Base-by-base conservation (phyloP, 306 rosid genomes). In the Glycine latifolia region DNA sequence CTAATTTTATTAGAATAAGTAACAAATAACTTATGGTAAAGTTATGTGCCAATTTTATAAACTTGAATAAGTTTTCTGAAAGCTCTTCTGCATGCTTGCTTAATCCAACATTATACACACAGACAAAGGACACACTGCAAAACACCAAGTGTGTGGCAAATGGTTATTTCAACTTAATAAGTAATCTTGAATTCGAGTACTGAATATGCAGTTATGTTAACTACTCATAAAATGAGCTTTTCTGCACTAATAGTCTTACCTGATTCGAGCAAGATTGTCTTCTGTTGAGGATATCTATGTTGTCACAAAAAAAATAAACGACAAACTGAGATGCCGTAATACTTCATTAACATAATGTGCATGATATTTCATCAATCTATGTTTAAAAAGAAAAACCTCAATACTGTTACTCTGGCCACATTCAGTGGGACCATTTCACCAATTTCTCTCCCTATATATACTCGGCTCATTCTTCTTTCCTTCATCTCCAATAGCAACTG, bases 371-470 rank as follows among this genome's bases (percentile, higher is more conserved):
- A 83, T 62, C 66, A 81, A 79, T 59, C 58, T 66, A 73, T 63
- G 50, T 50, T n/a, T 15, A 46, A 47, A 59, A 2, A 56, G 5
- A 17, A 58, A 46, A 59, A 60, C 62, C 58, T 74, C 50, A 70
- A 26, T 78, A 80, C 46, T 72, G 71, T 73, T 65, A 58, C 76
- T 59, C 8, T 20, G 17, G 55, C 73, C 31, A 71, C 80, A 80
- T 73, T 44, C 9, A 53, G 81, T 84, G 79, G 85, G 89, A 77
- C 79, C 89, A 86, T 53, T 77, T 78, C 79, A 44, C 78, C 78
- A 83, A 67, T 76, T 75, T 43, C 73, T 72, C 66, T 81, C 75
- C 87, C 94, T 94, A 94, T 94, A 94, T 86, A 92, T 62, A 89
- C 80, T 66, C 5, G 13, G 44, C 88, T 88, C 3, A 65, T 63